A percentile compares a stretch with the other conserved stretches of the same genome.
Evolutionary conservation across 2,329 filamentous ascomycete species (phyloP).

Genomic region (Xylariomycetidae sp.): DNA sequence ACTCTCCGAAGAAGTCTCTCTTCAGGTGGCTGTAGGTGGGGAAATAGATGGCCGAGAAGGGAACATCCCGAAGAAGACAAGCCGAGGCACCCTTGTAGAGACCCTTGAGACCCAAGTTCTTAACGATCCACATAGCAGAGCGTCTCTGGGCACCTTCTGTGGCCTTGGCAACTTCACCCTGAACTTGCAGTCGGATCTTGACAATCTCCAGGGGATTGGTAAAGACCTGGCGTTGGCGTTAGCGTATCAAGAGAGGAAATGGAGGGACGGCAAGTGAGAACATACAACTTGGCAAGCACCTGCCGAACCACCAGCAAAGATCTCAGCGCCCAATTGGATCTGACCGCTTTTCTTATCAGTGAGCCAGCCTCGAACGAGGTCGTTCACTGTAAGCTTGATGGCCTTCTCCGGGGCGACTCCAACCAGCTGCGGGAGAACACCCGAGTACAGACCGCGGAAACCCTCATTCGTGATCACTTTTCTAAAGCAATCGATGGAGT

Average conservation of each 20-base stretch:
- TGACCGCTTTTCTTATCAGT: constrained; percentile 66
- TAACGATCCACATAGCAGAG: constrained; percentile 96
- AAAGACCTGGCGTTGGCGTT: constrained; percentile 55
- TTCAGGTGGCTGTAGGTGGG: constrained; percentile 94
- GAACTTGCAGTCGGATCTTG: constrained; percentile 96
- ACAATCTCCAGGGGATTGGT: constrained; percentile 98
- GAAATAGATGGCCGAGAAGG: constrained; percentile 99
- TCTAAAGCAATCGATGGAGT: constrained; percentile 89
- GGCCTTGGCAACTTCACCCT: constrained; percentile 89
- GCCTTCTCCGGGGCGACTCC: constrained; percentile 99
- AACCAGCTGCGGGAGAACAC: constrained; percentile 88
- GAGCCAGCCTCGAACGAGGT: constrained; percentile 73
- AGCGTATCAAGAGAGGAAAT: constrained; percentile 6
- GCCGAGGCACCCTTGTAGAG: constrained; percentile 96
- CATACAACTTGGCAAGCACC: constrained; percentile 94
- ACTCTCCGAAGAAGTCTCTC: constrained; percentile 88
- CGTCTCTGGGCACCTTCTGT: constrained; percentile 77
- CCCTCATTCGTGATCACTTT: constrained; percentile 95
- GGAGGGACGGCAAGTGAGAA: constrained; percentile 27
- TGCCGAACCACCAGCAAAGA: constrained; percentile 81
- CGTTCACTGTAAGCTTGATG: constrained; percentile 98
- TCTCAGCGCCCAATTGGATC: constrained; percentile 66
- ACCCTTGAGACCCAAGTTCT: constrained; percentile 87
- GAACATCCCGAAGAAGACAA: constrained; percentile 90
- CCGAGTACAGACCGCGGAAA: constrained; percentile 83